Base-by-base conservation (phyloP, 169 alveolate genomes). In the Plasmodium vivax region DNA sequence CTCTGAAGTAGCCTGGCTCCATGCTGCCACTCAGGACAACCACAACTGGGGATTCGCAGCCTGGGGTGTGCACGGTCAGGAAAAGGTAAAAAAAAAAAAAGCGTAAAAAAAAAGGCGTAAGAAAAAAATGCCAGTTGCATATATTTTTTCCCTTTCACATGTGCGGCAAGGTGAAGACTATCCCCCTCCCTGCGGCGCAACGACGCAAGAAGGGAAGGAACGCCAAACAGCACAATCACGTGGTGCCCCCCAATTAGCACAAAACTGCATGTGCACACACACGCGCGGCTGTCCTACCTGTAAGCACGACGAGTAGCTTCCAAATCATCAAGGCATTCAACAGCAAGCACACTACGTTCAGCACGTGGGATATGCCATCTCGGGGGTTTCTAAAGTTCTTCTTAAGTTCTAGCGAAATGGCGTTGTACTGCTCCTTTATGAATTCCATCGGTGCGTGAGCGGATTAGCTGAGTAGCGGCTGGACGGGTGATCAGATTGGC, bases 1-100 rank as follows among this genome's bases (percentile, higher is more conserved):
- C 99, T 88, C 99, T 95, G 95, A 96, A 96, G 92, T 97, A 98
- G n/a, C 98, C 97, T 6, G 99, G 99, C 85, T 97, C 99, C 99
- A 98, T 98, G 85, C 98, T 96, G 19, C 99, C 99, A 81, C 98
- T 97, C 38, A 98, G 95, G 7, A 98, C 99, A n/a, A 98, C 99
- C 32, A 98, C 99, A 16, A 98, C 97, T 23, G 99, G 99, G 19
- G 98, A 95, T 73, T 98, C 99, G 41, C 98, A 96, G 14, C 96
- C 95, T 92, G 97, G 75, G 36, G 45, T 75, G 2, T n/a, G 62
- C 41, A 12, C 45, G 23, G 9, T 6, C 9, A 9, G 51, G 58
- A 74, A 47, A 51, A 45, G 30, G 19, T n/a, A 34, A 9, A 27
- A 27, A 23, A 45, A 80, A 23, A 77, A 34, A 77, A n/a, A 16